phyloP scores from a whole-genome alignment of 352 stramenopile species.

The Blastocystis sp. region DNA sequence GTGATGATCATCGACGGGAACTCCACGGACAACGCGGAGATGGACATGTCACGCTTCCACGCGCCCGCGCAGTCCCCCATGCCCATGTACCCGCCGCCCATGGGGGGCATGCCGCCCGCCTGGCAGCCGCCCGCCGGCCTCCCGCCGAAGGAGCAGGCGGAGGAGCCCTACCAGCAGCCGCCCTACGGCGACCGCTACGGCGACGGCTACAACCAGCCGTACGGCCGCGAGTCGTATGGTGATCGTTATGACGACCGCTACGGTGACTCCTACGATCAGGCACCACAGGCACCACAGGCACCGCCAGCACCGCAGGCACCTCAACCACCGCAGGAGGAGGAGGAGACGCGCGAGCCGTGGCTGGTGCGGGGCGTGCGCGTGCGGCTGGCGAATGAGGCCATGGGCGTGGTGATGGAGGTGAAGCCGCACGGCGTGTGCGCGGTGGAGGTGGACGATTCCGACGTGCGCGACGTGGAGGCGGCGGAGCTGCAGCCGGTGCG shows the following conservation, averaged over 20 bases:
- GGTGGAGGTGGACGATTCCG: not conserved
- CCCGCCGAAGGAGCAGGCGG: not conserved
- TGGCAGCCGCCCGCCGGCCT: not conserved
- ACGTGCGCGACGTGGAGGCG: not conserved
- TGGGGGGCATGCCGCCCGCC: not conserved
- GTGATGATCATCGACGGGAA: constrained; percentile 27
- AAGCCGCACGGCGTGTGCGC: not conserved
- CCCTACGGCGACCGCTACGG: no score
- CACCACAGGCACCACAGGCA: not conserved
- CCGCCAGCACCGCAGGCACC: not conserved
- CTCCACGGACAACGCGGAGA: constrained; percentile 35
- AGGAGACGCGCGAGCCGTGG: not conserved
- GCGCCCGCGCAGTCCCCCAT: not conserved
- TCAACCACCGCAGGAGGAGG: not conserved
- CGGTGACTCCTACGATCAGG: no score
- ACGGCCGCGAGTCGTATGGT: no score
- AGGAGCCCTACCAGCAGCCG: no score
- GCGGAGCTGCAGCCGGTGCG: not conserved
- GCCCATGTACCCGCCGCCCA: constrained; percentile 5
- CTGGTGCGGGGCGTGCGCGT: not conserved
- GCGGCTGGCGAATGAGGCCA: not conserved
- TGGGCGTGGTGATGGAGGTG: not conserved
- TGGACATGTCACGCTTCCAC: constrained; percentile 9
- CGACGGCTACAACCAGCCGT: no score
- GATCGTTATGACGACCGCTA: no score